phyloP scores from a whole-genome alignment of 2,329 filamentous ascomycete species.

The Botrytis cinerea region DNA sequence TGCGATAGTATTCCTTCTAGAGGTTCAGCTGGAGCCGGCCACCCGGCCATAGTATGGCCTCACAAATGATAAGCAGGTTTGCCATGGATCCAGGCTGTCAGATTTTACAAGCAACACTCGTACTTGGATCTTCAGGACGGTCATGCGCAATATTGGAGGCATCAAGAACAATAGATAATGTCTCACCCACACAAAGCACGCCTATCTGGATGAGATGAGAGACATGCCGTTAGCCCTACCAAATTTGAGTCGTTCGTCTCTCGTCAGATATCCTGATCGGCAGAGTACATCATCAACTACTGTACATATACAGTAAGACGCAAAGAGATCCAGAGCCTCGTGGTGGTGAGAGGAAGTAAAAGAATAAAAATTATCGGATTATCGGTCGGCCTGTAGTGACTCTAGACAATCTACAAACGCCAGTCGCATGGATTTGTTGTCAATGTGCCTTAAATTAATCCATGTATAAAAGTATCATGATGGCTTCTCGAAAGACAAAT shows the following conservation, averaged over 20 bases:
- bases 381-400: slow-evolving; percentile 1
- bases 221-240: slow-evolving; percentile 18
- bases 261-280: slow-evolving; percentile 12
- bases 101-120: slow-evolving; percentile 18
- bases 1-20: slow-evolving; percentile 3
- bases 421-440: slow-evolving; percentile 31
- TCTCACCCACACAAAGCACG: neutral
- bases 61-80: slow-evolving; percentile 11
- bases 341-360: slow-evolving; percentile 13
- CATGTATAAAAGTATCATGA: slow-evolving; percentile 18
- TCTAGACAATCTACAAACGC: slow-evolving; percentile 23
- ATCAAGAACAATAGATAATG: slow-evolving; percentile 3
- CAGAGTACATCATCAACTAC: slow-evolving; percentile 14
- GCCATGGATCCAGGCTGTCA: slow-evolving; percentile 10
- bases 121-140: slow-evolving; percentile 21
- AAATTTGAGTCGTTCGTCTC: slow-evolving; percentile 7
- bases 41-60: slow-evolving; percentile 11
- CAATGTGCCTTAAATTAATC: slow-evolving; percentile 24
- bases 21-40: slow-evolving; percentile 19
- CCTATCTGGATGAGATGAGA: slow-evolving; percentile 8
- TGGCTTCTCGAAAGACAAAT: slow-evolving; percentile 28
- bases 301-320: slow-evolving; percentile 19
- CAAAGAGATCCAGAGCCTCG: slow-evolving; percentile 3
- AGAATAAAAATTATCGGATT: slow-evolving; percentile 7
- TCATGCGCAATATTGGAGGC: slow-evolving; percentile 22